These are phyloP conservation scores for Xylariaceae sp. DNA, from an alignment of 2,329 filamentous ascomycete genomes.

Conservation along the genomic window DNA sequence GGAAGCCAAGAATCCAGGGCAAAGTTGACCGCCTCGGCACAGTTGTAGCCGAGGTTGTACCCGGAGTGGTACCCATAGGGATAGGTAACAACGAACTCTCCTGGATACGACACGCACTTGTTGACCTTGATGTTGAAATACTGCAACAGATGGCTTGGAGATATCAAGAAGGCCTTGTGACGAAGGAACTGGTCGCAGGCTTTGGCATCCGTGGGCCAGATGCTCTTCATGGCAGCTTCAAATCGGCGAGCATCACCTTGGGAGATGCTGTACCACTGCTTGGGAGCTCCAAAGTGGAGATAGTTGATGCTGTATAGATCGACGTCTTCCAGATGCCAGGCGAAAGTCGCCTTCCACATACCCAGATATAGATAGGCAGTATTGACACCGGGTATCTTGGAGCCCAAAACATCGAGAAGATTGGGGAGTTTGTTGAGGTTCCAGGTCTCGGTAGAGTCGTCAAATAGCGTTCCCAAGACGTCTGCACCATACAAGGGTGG, in stretches of 20 bases:
- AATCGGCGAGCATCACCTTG: slow-evolving; percentile 90
- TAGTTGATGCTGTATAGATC: slow-evolving; percentile 99
- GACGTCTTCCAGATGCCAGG: slow-evolving; percentile 97
- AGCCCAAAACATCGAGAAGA: slow-evolving; percentile 84
- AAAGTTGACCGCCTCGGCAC: slow-evolving; percentile 97
- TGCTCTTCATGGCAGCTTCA: slow-evolving; percentile 87
- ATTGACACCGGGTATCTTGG: slow-evolving; percentile 94
- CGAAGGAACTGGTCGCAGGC: slow-evolving; percentile 92
- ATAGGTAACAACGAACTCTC: slow-evolving; percentile 97
- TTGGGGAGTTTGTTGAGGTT: slow-evolving; percentile 94
- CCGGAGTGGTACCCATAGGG: slow-evolving; percentile 98
- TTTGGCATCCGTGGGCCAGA: slow-evolving; percentile 93
- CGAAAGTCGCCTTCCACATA: slow-evolving; percentile 99
- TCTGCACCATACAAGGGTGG: slow-evolving; percentile 93
- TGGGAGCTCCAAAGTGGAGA: slow-evolving; percentile 95
- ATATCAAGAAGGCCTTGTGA: slow-evolving; percentile 96
- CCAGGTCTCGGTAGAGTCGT: slow-evolving; percentile 77
- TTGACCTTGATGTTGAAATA: slow-evolving; percentile 96
- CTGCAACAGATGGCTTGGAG: slow-evolving; percentile 75
- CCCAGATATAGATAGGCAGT: slow-evolving; percentile 95
- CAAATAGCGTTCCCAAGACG: slow-evolving; percentile 90
- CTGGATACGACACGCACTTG: slow-evolving; percentile 88
- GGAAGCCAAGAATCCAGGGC: slow-evolving; percentile 91
- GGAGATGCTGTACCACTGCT: slow-evolving; percentile 99
- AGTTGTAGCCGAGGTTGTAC: slow-evolving; percentile 97